Evolutionary conservation across 441 rosid species (phyloP).

Genomic region (Corymbia calophylla): DNA sequence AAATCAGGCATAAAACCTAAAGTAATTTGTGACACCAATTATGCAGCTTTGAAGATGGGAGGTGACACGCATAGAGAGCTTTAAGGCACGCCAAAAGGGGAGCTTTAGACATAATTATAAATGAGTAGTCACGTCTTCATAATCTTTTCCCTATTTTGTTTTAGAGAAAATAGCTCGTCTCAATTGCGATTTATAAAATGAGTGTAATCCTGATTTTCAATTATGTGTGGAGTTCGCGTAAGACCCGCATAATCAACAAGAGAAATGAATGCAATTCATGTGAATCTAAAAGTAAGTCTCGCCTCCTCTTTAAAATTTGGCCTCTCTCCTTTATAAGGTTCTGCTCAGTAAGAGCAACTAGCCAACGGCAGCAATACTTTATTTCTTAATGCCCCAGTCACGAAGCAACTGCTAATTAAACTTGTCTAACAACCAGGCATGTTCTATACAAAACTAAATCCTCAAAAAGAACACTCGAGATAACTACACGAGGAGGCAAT

Average conservation of each 20-base stretch:
- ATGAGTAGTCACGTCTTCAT: too few relatives aligned
- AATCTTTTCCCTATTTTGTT: too few relatives aligned
- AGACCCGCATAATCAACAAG: too few relatives aligned
- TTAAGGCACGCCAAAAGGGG: too few relatives aligned
- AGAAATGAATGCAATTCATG: background rate
- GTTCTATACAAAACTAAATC: background rate
- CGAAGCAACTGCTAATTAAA: background rate
- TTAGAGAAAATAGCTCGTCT: too few relatives aligned
- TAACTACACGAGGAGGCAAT: background rate
- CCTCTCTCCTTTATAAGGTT: background rate
- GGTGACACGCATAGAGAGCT: background rate
- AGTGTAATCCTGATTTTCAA: too few relatives aligned
- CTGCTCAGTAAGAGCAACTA: background rate
- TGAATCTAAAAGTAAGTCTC: background rate
- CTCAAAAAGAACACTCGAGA: background rate
- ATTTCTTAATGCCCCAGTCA: background rate
- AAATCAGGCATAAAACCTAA: background rate
- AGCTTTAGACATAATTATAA: too few relatives aligned
- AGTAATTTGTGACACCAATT: background rate
- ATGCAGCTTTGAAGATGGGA: background rate
- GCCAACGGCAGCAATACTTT: background rate
- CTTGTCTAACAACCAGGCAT: background rate
- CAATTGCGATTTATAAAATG: too few relatives aligned
- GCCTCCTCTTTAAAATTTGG: background rate
- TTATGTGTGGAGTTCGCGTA: too few relatives aligned